Percentiles rank a stretch among this genome's conserved stretches.
Evolutionary conservation across 106 monocot species (phyloP).

Genomic region (Phalaenopsis equestris): DNA sequence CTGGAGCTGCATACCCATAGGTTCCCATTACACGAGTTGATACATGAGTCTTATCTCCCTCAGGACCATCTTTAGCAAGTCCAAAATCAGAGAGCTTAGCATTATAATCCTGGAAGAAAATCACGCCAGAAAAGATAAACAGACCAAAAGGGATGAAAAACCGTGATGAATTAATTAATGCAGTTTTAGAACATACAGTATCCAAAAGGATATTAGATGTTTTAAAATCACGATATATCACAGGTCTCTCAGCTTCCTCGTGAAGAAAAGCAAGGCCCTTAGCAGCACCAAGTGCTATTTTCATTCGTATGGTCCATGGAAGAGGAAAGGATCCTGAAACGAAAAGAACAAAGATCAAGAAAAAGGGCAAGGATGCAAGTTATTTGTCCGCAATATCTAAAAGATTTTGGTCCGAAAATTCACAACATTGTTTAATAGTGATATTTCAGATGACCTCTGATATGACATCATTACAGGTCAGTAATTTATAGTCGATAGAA

Average conservation of each 20-base stretch:
- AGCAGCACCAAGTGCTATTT: slow-evolving; percentile 24
- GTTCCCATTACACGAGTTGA: slow-evolving; percentile 45
- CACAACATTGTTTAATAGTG: background rate
- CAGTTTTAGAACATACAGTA: slow-evolving; percentile 4
- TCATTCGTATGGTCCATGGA: slow-evolving; percentile 20
- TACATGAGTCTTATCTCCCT: slow-evolving; percentile 38
- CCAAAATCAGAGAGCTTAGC: slow-evolving; percentile 43
- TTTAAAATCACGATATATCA: slow-evolving; percentile 29
- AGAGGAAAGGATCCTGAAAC: slow-evolving; percentile 20
- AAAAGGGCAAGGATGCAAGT: background rate
- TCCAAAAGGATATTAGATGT: slow-evolving; percentile 24
- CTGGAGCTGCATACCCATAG: slow-evolving; percentile 44
- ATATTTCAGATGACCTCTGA: too few species aligned
- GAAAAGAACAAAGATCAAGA: background rate
- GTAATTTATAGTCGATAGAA: background rate
- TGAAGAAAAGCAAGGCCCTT: slow-evolving; percentile 30
- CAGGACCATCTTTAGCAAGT: slow-evolving; percentile 41
- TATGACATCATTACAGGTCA: background rate
- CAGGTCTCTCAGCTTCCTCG: slow-evolving; percentile 18
- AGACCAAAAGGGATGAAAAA: background rate
- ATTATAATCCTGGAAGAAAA: slow-evolving; percentile 28
- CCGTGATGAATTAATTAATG: background rate
- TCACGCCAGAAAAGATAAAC: background rate
- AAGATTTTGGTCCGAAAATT: background rate
- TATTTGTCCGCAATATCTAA: background rate